Evolutionary conservation across 140 eudicot species (phyloP).

Genomic region (Cichorium intybus): DNA sequence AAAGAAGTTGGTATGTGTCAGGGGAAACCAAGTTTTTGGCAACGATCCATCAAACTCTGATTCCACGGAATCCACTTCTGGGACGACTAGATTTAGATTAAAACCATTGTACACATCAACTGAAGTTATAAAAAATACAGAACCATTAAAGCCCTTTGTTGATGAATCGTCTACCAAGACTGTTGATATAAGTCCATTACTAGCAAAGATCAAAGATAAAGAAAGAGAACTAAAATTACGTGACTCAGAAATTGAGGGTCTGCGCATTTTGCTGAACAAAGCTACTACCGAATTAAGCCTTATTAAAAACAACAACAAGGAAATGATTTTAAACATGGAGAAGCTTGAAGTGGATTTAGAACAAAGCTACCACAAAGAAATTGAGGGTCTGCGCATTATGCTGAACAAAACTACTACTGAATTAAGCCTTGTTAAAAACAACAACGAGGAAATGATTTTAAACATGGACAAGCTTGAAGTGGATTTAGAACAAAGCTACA

Average conservation of each 20-base stretch:
- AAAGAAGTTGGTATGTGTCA: constrained; percentile 31
- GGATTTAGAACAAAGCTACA: too few relatives aligned
- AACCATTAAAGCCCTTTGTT: constrained; percentile 27
- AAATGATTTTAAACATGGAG: constrained; percentile 30
- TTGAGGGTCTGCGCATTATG: constrained; percentile 38
- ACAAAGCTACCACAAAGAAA: too few relatives aligned
- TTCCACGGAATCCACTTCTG: constrained; percentile 9
- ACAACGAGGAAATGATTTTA: constrained; percentile 39
- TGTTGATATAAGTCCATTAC: constrained; percentile 36
- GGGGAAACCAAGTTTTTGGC: constrained; percentile 68
- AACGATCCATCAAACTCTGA: constrained; percentile 47
- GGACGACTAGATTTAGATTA: not conserved
- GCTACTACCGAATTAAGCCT: constrained; percentile 26
- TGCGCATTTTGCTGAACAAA: constrained; percentile 43
- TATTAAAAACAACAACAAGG: constrained; percentile 38
- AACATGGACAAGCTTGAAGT: constrained; percentile 30
- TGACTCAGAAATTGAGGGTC: constrained; percentile 40
- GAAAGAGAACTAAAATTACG: constrained; percentile 39
- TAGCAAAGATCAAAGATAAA: constrained; percentile 41
- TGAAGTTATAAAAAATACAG: constrained; percentile 11
- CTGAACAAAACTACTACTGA: constrained; percentile 39
- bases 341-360: constrained; percentile 41
- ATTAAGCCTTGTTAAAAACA: constrained; percentile 22
- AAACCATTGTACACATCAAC: constrained; percentile 12
- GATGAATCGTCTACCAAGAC: constrained; percentile 41